phyloP scores from a whole-genome alignment of 345 rosid species.

The Anacardium occidentale region DNA sequence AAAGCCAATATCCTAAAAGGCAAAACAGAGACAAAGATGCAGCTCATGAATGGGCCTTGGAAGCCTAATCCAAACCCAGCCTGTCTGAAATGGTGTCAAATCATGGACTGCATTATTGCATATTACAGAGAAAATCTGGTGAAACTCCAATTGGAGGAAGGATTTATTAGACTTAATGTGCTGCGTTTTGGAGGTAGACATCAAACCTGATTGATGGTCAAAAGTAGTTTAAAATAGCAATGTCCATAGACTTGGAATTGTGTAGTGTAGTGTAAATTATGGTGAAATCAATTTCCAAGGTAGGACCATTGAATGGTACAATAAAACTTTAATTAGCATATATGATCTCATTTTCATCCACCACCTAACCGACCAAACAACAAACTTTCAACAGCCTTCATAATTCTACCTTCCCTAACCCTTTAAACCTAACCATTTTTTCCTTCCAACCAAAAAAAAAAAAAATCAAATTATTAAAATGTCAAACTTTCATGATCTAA shows the following conservation, averaged over 20 bases:
- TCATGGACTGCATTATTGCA: not conserved
- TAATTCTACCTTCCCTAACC: not conserved
- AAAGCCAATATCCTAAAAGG: not conserved
- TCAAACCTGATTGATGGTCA: not conserved
- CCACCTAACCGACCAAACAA: constrained; percentile 7
- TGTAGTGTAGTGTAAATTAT: not conserved
- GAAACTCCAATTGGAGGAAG: not conserved
- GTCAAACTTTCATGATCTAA: no score
- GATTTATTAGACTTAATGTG: not conserved
- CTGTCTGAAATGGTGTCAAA: not conserved
- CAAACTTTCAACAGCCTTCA: constrained; percentile 6
- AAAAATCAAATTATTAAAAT: no score
- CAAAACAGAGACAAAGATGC: not conserved
- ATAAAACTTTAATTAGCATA: not conserved
- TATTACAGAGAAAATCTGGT: not conserved
- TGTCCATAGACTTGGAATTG: not conserved
- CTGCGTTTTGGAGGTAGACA: not conserved
- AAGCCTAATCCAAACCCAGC: not conserved
- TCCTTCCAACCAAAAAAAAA: not conserved
- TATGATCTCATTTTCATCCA: constrained; percentile 7
- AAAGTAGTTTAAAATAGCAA: not conserved
- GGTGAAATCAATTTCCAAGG: constrained; percentile 1
- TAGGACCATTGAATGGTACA: not conserved
- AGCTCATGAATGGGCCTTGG: not conserved
- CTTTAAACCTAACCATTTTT: not conserved